phyloP scores from a whole-genome alignment of 768 basidiomycete species.

The Lentinula sp. region DNA sequence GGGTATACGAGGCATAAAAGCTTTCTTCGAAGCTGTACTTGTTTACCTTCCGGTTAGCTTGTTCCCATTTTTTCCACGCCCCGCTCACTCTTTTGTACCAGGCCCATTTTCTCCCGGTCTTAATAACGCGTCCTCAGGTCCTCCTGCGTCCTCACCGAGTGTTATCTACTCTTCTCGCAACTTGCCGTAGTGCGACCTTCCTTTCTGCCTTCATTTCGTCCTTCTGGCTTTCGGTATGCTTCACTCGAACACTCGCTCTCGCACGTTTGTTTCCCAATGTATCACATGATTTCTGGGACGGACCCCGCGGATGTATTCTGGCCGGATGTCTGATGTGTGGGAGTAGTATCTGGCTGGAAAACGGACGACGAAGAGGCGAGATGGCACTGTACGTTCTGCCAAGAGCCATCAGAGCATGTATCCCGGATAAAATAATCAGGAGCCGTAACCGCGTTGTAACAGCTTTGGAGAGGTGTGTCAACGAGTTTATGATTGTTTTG shows the following conservation, averaged over 20 bases:
- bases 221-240: constrained; percentile 67
- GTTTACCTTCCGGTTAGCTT: constrained; percentile 68
- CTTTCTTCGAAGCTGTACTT: constrained; percentile 55
- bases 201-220: constrained; percentile 66
- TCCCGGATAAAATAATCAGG: constrained; percentile 51
- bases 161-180: constrained; percentile 38
- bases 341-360: constrained; percentile 74
- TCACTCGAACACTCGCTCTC: constrained; percentile 58
- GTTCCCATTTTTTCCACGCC: not conserved
- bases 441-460: constrained; percentile 33
- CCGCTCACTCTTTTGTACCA: constrained; percentile 19
- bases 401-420: constrained; percentile 54
- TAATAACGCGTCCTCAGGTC: constrained; percentile 51
- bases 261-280: constrained; percentile 60
- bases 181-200: constrained; percentile 64
- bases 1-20: constrained; percentile 42
- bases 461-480: constrained; percentile 49
- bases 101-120: constrained; percentile 66
- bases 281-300: constrained; percentile 78
- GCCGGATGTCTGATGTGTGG: constrained; percentile 68
- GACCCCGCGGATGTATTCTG: constrained; percentile 63
- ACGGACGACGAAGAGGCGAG: constrained; percentile 65
- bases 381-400: constrained; percentile 79
- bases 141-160: constrained; percentile 40
- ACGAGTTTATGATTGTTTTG: not conserved